Conservation (phyloP, 257 asterid genomes). For the Przewalskia tangutica region DNA sequence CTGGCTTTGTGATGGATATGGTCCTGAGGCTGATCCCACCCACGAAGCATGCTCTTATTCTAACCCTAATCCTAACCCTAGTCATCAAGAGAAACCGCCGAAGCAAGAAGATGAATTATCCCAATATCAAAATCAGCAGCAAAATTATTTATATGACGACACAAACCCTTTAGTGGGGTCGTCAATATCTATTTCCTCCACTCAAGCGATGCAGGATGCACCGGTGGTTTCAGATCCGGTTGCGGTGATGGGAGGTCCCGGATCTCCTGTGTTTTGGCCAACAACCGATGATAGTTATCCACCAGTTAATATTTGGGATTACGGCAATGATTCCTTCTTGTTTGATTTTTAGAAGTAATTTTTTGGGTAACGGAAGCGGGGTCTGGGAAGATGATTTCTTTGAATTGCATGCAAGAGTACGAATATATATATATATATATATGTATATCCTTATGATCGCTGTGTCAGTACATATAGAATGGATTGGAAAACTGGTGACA, state of each 20-base stretch:
- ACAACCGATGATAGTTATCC: conserved; percentile 42
- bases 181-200: conserved; percentile 16
- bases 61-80: conserved; percentile 37
- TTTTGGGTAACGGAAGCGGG: too few species aligned
- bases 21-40: neutral
- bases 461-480: too few species aligned
- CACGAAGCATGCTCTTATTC: conserved; percentile 7
- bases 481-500: too few species aligned
- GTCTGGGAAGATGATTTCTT: neutral
- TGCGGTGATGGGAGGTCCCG: conserved; percentile 20
- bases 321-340: conserved; percentile 46
- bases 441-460: too few species aligned
- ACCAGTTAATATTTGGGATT: conserved; percentile 52
- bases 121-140: conserved; percentile 8
- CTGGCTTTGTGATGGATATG: neutral
- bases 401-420: neutral
- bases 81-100: neutral
- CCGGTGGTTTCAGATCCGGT: conserved; percentile 24
- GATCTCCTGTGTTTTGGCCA: conserved; percentile 47
- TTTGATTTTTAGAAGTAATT: conserved; percentile 34
- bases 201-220: conserved; percentile 16
- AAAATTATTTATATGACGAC: conserved; percentile 19
- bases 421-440: neutral
- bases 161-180: conserved; percentile 37
- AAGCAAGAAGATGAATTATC: neutral